Evolutionary conservation across 106 monocot genomes (phyloP), one percentile per base, ranked within the genome.

Genomic region (Ottelia alismoides): DNA sequence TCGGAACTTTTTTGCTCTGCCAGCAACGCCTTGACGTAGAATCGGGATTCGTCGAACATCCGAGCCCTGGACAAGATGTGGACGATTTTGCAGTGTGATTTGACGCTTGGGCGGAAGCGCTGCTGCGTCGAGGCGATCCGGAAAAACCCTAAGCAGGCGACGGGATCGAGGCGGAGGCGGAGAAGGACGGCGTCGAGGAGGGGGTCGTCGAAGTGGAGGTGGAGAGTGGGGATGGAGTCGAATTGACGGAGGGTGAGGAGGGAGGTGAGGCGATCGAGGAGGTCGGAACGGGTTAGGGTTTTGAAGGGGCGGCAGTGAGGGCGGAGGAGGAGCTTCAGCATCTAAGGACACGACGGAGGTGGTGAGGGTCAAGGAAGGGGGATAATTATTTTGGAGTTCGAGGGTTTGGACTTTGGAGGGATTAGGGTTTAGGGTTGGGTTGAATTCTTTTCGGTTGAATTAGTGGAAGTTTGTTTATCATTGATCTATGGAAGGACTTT

Each of bases 191-290:
- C 56, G 49, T 76, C 64, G 68, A 96, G 61, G 47, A 96, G 52
- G 20, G 58, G 70, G 67, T 81, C 81, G 50, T 49, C 31, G 78
- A 96, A 72, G 47, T 49, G 28, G 68, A 81, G 61, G 47, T 70
- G 58, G 51, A 88, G 84, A n/a, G 62, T 66, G 24, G 62, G 5
- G 11, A 85, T 22, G 74, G 88, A 81, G 43, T 70, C 53, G 73
- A 78, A 88, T 64, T 87, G 85, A 55, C 81, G 74, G 17, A 96
- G 82, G 20, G 69, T 64, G 11, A 96, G 69, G 60, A 85, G 75
- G 11, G 77, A 65, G 65, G 71, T 79, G 43, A 96, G 51, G n/a
- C 79, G 81, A 47, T 82, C 89, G 52, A 92, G 57, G 62, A 77
- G 61, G 2, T 74, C 63, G 31, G 71, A 29, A 16, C 40, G 40